Conservation (phyloP, 345 rosid genomes). For the Eucalyptus fibrosa region DNA sequence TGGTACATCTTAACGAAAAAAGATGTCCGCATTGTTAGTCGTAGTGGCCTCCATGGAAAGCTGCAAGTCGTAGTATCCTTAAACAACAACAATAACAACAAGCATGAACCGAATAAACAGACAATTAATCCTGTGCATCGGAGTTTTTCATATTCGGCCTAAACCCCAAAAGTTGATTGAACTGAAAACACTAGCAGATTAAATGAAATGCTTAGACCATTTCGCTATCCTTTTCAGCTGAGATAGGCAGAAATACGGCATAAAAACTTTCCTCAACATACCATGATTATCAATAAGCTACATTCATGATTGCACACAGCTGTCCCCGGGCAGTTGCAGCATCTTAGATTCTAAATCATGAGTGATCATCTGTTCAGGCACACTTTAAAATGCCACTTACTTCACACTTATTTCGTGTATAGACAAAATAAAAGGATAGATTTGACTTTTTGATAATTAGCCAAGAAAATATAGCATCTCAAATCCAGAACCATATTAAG, state of each 20-base stretch:
- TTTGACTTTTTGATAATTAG: not conserved
- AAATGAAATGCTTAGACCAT: not conserved
- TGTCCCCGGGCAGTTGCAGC: not conserved
- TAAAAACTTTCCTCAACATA: not conserved
- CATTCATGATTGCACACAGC: not conserved
- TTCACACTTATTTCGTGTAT: not conserved
- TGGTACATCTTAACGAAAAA: not conserved
- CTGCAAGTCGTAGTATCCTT: not conserved
- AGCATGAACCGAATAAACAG: not conserved
- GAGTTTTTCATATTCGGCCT: not conserved
- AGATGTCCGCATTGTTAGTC: not conserved
- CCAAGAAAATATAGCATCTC: not conserved
- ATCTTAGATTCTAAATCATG: not conserved
- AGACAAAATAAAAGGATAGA: not conserved
- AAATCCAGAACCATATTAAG: not conserved
- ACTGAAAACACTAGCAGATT: not conserved
- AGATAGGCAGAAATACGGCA: not conserved
- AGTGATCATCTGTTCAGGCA: not conserved
- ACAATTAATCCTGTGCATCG: not conserved
- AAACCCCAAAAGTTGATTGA: not conserved
- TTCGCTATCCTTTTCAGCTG: not conserved
- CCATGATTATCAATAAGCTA: not conserved
- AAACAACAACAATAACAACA: not conserved
- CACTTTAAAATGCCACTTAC: not conserved
- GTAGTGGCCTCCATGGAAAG: not conserved